Evolutionary conservation across 2,329 filamentous ascomycete genomes (phyloP), one percentile per base, ranked within the genome.

Genomic region (Claviceps sorghi): DNA sequence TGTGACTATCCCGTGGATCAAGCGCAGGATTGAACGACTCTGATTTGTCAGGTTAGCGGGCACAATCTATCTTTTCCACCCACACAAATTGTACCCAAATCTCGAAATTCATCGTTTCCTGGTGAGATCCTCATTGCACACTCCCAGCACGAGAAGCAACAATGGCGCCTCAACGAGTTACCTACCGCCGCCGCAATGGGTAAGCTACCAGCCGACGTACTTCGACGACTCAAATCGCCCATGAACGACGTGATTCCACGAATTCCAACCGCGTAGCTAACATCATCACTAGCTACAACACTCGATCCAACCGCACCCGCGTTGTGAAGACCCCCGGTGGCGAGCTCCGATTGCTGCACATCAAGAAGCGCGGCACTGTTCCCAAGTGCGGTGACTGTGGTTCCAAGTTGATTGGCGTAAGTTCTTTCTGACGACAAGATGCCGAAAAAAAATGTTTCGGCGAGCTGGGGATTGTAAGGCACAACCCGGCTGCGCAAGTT

Each of bases 371-470:
- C 73, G 93, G 90, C 66, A 95, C 89, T 72, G 86, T 90, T 61
- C 93, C 93, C 71, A 98, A 98, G 82, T 98, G 93, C 73, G 88
- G 94, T 82, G 93, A 98, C 82, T 98, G 94, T 71, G 93, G 93
- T 70, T 83, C 82, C 78, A 97, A 97, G 80, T 86, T 98, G 68
- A 83, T 88, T 70, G 93, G 93, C 75, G 90, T 98, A 88, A 86
- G 89, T 94, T 59, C 53, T 60, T 52, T 46, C 49, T 21, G 52
- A 55, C 55, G 47, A 53, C 56, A 57, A 55, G 53, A 55, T 51
- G 55, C 7, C 32, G 26, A 13, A 21, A 29, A 21, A 29, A 11
- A 38, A 36, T 34, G 22, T 3, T 45, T 1, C 2, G 19, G 22
- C 15, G 26, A 21, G 4, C 4, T 11, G 11, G 38, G 30, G 44